Base-by-base conservation (phyloP, 305 asterid genomes). In the Fraxinus sp. region DNA sequence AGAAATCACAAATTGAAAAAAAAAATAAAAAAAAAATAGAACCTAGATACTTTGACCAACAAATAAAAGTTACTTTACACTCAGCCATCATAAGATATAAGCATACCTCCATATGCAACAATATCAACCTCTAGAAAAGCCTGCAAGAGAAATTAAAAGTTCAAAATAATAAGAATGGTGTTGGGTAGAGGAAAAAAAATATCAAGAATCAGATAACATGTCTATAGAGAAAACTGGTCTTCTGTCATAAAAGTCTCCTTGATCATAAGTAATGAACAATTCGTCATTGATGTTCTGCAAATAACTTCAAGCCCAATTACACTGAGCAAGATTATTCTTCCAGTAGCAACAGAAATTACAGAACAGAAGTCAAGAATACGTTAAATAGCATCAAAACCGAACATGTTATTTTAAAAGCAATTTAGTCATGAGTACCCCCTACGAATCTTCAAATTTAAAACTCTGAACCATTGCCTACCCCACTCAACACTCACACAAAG, bases 61-160 rank as follows among this genome's bases (percentile, higher is more conserved):
- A 10, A 78, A 46, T 77, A 79, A 81, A 33, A 86, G 72, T 77
- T 30, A 75, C 33, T 2, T 20, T 52, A 76, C 46, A 59, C 39
- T 73, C 20, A 78, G 73, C 11, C 62, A 33, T 77, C 78, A 79
- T 70, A 74, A 64, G 30, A 80, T 44, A 82, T 39, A 82, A 44
- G 30, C 89, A 68, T 88, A 92, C 98, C 98, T 91, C 98, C 97
- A 91, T 95, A 94, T 26, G 97, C 98, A 49, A 95, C 95, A 87
- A 95, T 90, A 83, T 95, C 98, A 79, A 94, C 99, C 71, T 92
- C 91, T 36, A 94, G 87, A 80, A 80, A 84, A 46, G 94, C 97
- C 98, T 96, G 97, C 88, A 90, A 39, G 16, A 80, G 28, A 81
- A 77, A 80, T 59, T 46, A 41, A 9, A 86, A 73, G 80, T 72